Evolutionary conservation across 2,329 filamentous ascomycete species (phyloP), one percentile per base, ranked within the genome.

Genomic region (Drechslerella stenobrocha): DNA sequence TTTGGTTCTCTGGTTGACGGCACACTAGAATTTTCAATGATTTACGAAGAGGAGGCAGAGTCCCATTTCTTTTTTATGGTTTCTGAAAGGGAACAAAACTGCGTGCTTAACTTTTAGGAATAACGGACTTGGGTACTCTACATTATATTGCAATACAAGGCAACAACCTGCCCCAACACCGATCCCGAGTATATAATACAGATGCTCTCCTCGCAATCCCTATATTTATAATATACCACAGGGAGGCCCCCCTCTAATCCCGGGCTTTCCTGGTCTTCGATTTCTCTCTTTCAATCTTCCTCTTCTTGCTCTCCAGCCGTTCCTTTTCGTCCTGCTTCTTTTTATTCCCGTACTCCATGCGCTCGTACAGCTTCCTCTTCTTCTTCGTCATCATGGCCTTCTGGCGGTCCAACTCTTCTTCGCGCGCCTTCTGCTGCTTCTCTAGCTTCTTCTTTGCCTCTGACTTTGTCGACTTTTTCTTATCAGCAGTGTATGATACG

Each of bases 321-420:
- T 92, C 87, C 47, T 92, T 89, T 79, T 96, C 90, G 23, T 85
- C 87, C 72, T 92, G 92, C 35, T 90, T 89, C 82, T 93, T 91
- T 79, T 87, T 91, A 78, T 96, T 96, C 70, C 86, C 90, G 78
- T 95, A 95, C 75, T 90, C 82, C 89, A 98, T 98, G 81, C 96
- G 93, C 81, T 97, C 93, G 72, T 92, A 87, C 74, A 96, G 80
- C 85, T 96, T 96, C 74, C 93, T 83, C 85, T 97, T 98, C 84
- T 95, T 93, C 78, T 95, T 89, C 77, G 88, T 89, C 81, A 97
- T 86, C 93, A 98, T 98, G 80, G 95, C 93, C 84, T 96, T 96
- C 76, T 89, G 87, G 70, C 92, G 83, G 77, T 96, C 90, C 63
- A 95, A 78, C 74, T 97, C 91, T 77, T 97, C 93, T 75, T 93